Base-by-base conservation (phyloP, 2,329 filamentous ascomycete genomes). In the Neurospora sp. region DNA sequence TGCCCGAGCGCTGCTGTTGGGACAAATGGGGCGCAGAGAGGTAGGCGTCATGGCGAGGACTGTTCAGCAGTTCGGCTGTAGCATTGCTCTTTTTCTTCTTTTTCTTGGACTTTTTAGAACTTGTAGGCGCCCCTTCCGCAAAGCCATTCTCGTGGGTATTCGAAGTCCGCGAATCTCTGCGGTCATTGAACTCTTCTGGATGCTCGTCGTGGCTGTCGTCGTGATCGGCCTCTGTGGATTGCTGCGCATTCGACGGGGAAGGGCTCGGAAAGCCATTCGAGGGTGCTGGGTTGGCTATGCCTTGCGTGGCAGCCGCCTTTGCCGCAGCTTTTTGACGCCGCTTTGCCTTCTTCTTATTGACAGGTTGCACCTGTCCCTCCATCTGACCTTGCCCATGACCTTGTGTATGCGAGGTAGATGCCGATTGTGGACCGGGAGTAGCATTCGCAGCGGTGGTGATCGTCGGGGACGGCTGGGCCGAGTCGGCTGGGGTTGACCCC, bases 261-360 rank as follows among this genome's bases (percentile, higher is more conserved):
- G 81, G 77, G 72, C 79, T 79, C 4, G 79, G 76, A 52, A 82
- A 78, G 28, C 83, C 83, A 72, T 86, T 84, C 39, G 77, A 75
- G 33, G 76, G 75, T 36, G 78, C 75, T n/a, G 78, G 75, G 46
- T 40, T 70, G 13, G 78, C 79, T 39, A 76, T 73, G 8, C 76
- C 78, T 73, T 82, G 81, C 74, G 83, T 82, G 39, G 84, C 84
- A 66, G 85, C 88, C 38, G 87, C 87, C 77, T 90, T 88, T 72
- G 90, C 90, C 39, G 92, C 91, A 40, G 91, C 91, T 81, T 97
- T 97, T 78, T 92, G 91, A 74, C 94, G 88, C 75, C 94, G 89
- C 85, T 97, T 97, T 80, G 96, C 92, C 84, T 97, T 98, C 85
- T 97, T 97, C 78, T 92, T 89, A 81, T 97, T 97, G 68, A 94